These are phyloP conservation scores for Volvox carteri DNA, from an alignment of 163 green algal genomes.

Conservation along the genomic window DNA sequence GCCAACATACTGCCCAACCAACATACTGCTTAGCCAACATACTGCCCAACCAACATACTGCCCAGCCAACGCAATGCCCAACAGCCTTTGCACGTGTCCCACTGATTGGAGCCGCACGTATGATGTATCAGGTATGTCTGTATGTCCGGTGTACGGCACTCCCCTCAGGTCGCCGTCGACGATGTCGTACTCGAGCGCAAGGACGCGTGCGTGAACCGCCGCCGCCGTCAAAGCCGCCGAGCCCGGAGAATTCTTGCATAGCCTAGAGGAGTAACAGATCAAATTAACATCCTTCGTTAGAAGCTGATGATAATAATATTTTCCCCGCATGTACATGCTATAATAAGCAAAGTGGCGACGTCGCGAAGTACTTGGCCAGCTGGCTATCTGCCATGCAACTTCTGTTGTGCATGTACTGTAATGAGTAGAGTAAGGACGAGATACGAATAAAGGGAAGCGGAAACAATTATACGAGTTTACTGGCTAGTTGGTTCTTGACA, in stretches of 20 bases:
- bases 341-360: too few relatives aligned
- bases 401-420: too few relatives aligned
- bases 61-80: background rate
- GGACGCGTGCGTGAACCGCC: slow-evolving; percentile 11
- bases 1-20: too few relatives aligned
- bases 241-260: background rate
- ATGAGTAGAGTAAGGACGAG: too few relatives aligned
- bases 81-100: background rate
- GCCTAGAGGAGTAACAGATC: background rate
- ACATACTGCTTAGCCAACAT: too few relatives aligned
- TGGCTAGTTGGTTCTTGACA: too few relatives aligned
- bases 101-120: background rate
- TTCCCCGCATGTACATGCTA: too few relatives aligned
- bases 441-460: too few relatives aligned
- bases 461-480: too few relatives aligned
- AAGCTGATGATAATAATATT: too few relatives aligned
- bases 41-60: too few relatives aligned
- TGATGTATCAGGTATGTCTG: background rate
- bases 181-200: slow-evolving; percentile 48
- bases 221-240: slow-evolving; percentile 8
- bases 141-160: background rate
- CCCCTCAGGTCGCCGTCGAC: slow-evolving; percentile 16
- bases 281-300: background rate
- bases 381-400: background rate
- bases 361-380: background rate